These are phyloP conservation scores for Phytophthora podocarpi DNA, from an alignment of 352 stramenopile species.

Conservation along the genomic window DNA sequence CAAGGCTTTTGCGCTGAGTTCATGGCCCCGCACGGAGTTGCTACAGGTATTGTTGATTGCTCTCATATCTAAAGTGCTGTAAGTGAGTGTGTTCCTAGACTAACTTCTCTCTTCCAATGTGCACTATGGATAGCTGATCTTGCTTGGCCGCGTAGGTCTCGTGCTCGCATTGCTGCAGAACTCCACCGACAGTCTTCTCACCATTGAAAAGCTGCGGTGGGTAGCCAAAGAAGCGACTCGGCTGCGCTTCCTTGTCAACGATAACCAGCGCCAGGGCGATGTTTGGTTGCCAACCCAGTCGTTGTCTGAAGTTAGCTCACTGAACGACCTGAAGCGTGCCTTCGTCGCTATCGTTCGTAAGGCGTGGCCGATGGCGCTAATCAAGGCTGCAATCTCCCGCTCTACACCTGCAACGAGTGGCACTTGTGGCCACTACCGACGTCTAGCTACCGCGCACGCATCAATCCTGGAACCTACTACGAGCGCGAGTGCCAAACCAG, in stretches of 20 bases:
- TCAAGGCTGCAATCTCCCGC: constrained; percentile 12
- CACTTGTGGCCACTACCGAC: constrained; percentile 4
- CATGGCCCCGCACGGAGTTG: constrained; percentile 36
- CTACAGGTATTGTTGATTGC: constrained; percentile 38
- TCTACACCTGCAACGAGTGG: constrained; percentile 1
- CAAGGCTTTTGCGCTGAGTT: constrained; percentile 43
- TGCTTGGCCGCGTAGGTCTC: constrained; percentile 48
- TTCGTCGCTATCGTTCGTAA: constrained; percentile 35
- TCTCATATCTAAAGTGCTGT: not conserved
- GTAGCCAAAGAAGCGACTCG: constrained; percentile 26
- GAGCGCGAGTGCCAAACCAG: constrained; percentile 15
- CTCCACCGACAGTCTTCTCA: constrained; percentile 10
- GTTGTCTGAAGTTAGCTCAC: constrained; percentile 25
- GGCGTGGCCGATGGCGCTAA: constrained; percentile 42
- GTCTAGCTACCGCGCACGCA: constrained; percentile 21
- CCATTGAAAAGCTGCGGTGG: constrained; percentile 25
- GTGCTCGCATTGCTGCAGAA: constrained; percentile 28
- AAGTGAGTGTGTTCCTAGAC: not conserved
- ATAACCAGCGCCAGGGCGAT: constrained; percentile 18
- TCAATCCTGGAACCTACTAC: constrained; percentile 31
- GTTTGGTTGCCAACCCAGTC: constrained; percentile 34
- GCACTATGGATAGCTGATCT: constrained; percentile 31
- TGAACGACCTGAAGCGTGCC: constrained; percentile 39
- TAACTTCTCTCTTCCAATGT: constrained; percentile 7
- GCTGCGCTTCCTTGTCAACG: constrained; percentile 35